Base-by-base conservation (phyloP, 306 rosid species). In the Datisca glomerata region DNA sequence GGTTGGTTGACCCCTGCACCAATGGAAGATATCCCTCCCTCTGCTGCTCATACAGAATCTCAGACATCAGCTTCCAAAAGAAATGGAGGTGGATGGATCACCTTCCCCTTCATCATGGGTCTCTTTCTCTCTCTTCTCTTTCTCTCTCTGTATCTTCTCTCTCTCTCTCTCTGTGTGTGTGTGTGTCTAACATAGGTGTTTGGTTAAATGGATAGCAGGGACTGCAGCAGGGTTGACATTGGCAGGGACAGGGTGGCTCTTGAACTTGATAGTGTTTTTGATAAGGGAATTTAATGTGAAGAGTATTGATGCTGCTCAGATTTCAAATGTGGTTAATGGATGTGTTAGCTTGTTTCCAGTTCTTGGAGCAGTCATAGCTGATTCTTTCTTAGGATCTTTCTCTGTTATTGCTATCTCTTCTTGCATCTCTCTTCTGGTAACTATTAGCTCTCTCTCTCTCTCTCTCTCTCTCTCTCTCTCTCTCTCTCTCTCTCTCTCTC, bases 81-180 rank as follows among this genome's bases (percentile, higher is more conserved):
- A n/a, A n/a, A n/a, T n/a, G n/a, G n/a, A n/a, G 73, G 78, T 14
- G 78, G 69, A 24, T 71, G 73, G 78, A 52, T 21, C 37, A 61
- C 69, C 11, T 71, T 66, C 44, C 73, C 78, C 59, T 71, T 65
- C 41, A 63, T 71, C 19, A 47, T 34, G 3, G 72, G 72, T 59
- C 18, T 12, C 8, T 18, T 6, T 49, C 15, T 45, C 42, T 14
- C 12, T n/a, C n/a, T 0, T 45, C 15, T 36, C 7, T 2, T n/a
- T 16, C 14, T 29, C 27, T 36, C 19, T 23, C 24, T 17, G 13
- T 22, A 10, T 12, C 12, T n/a, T 20, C n/a, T 13, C 6, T 16
- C 2, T 17, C 21, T 22, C 1, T 24, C 1, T 41, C 2, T 35
- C 1, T 13, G 2, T 8, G 8, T 16, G 28, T 2, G 10, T 39